phyloP scores from a whole-genome alignment of 129 eudicot genomes.

The Centella asiatica region DNA sequence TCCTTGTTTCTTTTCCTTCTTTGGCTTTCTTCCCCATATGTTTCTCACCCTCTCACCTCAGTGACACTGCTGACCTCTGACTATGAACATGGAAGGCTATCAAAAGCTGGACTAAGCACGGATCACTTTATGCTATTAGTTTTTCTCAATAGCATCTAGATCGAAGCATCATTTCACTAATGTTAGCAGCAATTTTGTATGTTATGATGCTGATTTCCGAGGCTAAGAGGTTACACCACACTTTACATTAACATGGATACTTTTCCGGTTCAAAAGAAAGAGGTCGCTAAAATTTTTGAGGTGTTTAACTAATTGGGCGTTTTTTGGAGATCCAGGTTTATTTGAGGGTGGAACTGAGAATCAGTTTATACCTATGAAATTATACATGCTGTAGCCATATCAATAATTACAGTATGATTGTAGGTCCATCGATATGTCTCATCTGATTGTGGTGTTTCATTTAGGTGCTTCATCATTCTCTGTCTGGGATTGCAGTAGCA shows the following conservation, averaged over 20 bases:
- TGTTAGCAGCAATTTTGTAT: background rate
- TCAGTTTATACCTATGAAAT: background rate
- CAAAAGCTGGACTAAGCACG: background rate
- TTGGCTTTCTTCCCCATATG: background rate
- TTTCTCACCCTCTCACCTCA: background rate
- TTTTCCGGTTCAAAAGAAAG: background rate
- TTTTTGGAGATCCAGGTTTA: background rate
- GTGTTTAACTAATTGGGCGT: background rate
- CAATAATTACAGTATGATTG: background rate
- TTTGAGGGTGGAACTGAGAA: background rate
- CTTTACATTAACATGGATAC: background rate
- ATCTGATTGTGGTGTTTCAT: conserved; percentile 5
- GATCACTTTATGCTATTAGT: background rate
- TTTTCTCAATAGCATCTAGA: background rate
- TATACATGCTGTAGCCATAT: background rate
- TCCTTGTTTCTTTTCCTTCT: background rate
- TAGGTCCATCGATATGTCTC: background rate
- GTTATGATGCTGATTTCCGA: background rate
- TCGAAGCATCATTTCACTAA: background rate
- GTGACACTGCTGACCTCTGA: background rate
- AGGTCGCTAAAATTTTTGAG: background rate
- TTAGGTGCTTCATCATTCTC: conserved; percentile 86
- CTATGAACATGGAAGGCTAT: background rate
- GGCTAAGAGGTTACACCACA: background rate
- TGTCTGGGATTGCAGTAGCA: conserved; percentile 55